Evolutionary conservation across 2,329 filamentous ascomycete genomes (phyloP).

Genomic region (Venturia carpophila): DNA sequence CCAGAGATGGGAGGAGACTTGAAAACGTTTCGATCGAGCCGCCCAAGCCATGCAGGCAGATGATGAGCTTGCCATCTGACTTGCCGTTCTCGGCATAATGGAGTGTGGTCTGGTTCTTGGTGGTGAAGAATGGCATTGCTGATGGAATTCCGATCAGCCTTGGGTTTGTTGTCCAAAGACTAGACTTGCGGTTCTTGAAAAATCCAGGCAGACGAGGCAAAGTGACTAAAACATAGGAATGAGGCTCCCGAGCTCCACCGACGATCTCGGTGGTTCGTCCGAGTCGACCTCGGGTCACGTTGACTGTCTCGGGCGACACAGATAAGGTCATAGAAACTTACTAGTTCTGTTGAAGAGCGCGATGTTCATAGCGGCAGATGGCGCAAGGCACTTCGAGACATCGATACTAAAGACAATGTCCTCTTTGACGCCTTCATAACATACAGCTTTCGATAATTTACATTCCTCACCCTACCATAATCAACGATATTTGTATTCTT

Average conservation of each 20-base stretch:
- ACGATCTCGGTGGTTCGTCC: background rate
- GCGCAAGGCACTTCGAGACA: background rate
- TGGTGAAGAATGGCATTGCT: constrained; percentile 9
- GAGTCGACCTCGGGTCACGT: constrained; percentile 10
- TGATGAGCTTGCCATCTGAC: background rate
- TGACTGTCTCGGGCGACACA: background rate
- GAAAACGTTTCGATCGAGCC: constrained; percentile 13
- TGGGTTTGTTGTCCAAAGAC: background rate
- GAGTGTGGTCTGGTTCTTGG: constrained; percentile 5
- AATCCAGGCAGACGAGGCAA: background rate
- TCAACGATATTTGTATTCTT: background rate
- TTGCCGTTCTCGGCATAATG: constrained; percentile 3
- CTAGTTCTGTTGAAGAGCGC: background rate
- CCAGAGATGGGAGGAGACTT: background rate
- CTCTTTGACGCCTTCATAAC: background rate
- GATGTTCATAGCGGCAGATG: background rate
- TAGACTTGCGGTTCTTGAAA: background rate
- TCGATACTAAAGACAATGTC: background rate
- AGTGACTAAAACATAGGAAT: background rate
- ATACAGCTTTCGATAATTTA: background rate
- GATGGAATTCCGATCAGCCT: background rate
- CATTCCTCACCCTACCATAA: background rate
- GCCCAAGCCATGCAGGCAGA: constrained; percentile 13
- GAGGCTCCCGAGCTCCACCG: background rate
- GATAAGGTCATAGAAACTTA: background rate